Percentiles rank a stretch among this genome's conserved stretches.
Evolutionary conservation across 2,329 filamentous ascomycete species (phyloP).

Genomic region (Cercospora sesami): DNA sequence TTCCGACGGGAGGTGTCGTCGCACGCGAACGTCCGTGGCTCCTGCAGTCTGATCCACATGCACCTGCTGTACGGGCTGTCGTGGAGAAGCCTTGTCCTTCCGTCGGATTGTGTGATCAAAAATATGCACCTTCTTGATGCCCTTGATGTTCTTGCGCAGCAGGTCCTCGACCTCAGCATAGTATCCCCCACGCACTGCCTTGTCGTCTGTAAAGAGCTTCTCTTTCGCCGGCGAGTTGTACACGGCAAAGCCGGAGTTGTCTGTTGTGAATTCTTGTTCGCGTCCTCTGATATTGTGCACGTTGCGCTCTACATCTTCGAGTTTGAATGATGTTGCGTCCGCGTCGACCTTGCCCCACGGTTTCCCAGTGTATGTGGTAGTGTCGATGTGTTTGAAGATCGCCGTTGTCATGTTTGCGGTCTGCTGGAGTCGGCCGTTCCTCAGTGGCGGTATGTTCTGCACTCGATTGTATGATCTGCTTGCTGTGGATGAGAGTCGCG

Average conservation of each 20-base stretch:
- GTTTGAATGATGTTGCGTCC: conserved; percentile 55
- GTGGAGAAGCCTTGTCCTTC: conserved; percentile 54
- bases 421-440: background rate
- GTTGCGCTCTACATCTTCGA: conserved; percentile 48
- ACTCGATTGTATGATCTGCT: background rate
- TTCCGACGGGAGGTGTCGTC: conserved; percentile 59
- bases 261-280: conserved; percentile 54
- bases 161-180: conserved; percentile 63
- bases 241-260: conserved; percentile 61
- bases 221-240: conserved; percentile 55
- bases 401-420: conserved; percentile 56
- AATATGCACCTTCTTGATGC: conserved; percentile 63
- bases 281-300: conserved; percentile 59
- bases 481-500: background rate
- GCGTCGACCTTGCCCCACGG: conserved; percentile 68
- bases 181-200: conserved; percentile 57
- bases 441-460: background rate
- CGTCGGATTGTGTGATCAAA: conserved; percentile 72
- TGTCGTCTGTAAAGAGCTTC: conserved; percentile 58
- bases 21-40: conserved; percentile 62
- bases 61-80: conserved; percentile 67
- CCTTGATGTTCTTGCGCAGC: conserved; percentile 55
- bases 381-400: conserved; percentile 63
- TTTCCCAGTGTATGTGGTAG: conserved; percentile 49
- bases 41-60: conserved; percentile 70